Evolutionary conservation across 495 filamentous ascomycete genomes (phyloP).

Genomic region (Usnea hakonensis): DNA sequence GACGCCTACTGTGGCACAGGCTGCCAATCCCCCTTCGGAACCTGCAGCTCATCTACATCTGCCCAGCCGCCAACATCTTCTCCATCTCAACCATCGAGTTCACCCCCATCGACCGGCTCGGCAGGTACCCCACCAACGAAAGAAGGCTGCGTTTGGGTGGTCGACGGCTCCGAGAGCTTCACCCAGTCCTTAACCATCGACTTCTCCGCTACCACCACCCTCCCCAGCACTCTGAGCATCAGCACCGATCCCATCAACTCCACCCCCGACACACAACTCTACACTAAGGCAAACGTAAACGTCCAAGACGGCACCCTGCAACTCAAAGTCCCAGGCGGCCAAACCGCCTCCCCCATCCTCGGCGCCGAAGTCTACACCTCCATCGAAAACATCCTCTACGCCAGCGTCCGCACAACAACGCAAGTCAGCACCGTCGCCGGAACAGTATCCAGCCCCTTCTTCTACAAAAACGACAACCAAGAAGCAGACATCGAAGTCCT

Average conservation of each 20-base stretch:
- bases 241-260: constrained; percentile 7
- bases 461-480: constrained; percentile 21
- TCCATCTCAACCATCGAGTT: background rate
- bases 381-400: constrained; percentile 17
- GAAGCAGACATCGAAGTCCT: constrained; percentile 22
- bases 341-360: constrained; percentile 9
- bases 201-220: background rate
- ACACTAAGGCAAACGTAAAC: constrained; percentile 5
- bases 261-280: constrained; percentile 7
- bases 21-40: constrained; percentile 35
- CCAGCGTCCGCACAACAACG: constrained; percentile 18
- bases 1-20: constrained; percentile 44
- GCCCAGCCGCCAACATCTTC: too few species aligned
- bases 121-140: background rate
- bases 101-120: background rate
- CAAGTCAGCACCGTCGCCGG: constrained; percentile 19
- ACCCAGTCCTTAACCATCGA: constrained; percentile 9
- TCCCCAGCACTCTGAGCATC: constrained; percentile 9
- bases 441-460: constrained; percentile 10
- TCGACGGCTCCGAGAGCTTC: constrained; percentile 9
- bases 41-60: constrained; percentile 18
- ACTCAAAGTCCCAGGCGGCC: constrained; percentile 20
- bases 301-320: constrained; percentile 15
- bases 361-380: constrained; percentile 17
- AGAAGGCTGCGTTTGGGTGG: constrained; percentile 9